These are phyloP conservation scores for Globomyces pollinis-pini DNA, from an alignment of 192 early-diverging fungal genomes.

Conservation along the genomic window DNA sequence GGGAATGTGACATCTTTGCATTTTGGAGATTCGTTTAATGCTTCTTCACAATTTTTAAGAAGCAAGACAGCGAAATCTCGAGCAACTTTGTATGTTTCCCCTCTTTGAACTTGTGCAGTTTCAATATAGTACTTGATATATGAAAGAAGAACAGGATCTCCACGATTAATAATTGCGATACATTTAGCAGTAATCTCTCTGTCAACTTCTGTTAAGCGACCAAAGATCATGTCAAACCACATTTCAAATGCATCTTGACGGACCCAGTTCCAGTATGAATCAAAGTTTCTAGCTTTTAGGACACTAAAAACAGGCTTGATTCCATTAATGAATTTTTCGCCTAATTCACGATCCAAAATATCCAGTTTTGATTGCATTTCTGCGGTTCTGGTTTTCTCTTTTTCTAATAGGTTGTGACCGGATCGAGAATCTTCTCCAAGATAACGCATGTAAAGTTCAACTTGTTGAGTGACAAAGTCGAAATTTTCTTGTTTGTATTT, in stretches of 20 bases:
- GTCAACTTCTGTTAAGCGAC: constrained; percentile 76
- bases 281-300: constrained; percentile 81
- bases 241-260: constrained; percentile 78
- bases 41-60: constrained; percentile 84
- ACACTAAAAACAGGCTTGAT: constrained; percentile 78
- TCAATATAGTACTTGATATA: constrained; percentile 86
- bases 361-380: constrained; percentile 79
- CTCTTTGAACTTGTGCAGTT: constrained; percentile 64
- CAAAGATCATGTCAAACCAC: constrained; percentile 91
- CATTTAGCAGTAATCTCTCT: constrained; percentile 87
- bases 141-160: constrained; percentile 64
- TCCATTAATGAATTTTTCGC: constrained; percentile 81
- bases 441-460: constrained; percentile 74
- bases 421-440: constrained; percentile 72
- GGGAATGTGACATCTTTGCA: constrained; percentile 84
- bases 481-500: constrained; percentile 66
- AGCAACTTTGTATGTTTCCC: constrained; percentile 75
- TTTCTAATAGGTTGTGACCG: constrained; percentile 35
- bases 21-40: constrained; percentile 66
- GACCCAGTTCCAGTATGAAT: constrained; percentile 98
- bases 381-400: constrained; percentile 53
- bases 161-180: constrained; percentile 87
- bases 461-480: constrained; percentile 61
- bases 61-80: constrained; percentile 73
- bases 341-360: constrained; percentile 85